Base-by-base conservation (phyloP, 768 basidiomycete species). In the Tricholoma flavovirens region DNA sequence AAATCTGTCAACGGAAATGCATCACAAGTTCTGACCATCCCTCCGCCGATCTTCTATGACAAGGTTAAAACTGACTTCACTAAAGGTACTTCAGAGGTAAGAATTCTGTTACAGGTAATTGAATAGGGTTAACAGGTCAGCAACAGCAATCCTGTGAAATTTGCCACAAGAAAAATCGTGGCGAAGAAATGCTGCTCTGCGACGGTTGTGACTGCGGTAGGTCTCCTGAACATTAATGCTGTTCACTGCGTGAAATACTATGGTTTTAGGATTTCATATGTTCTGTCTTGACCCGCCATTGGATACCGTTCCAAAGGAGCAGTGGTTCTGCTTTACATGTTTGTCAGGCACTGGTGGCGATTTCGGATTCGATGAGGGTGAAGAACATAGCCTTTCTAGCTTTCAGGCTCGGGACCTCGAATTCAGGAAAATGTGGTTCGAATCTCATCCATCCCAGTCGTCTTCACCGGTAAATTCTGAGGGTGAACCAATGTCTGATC, bases 311-410 rank as follows among this genome's bases (percentile, higher is more conserved):
- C 97, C 97, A 1, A 90, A 88, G 66, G 93, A 94, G 38, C 87
- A 96, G 60, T 99, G 96, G 96, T 98, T 85, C 67, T 99, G 97
- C 69, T 89, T 88, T 63, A 85, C 86, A 3, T 99, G 97, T 67
- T 76, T 99, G 19, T 80, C 93, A 38, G 88, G 86, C 36, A 95
- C 92, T 0, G 95, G 96, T 10, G 90, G 90, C 51, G 97, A 98
- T 71, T 99, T 91, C 64, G 97, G 97, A 29, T 99, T 98, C 65
- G 97, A 98, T 64, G 95, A 98, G 66, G 97, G 97, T 38, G 88
- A 98, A 71, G 96, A 98, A 62, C 97, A 99, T 69, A 84, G 85
- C 58, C 79, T 99, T 36, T 81, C 89, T 24, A 93, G 85, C 64
- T 98, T 98, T 72, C 93, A 94, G 64, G 89, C 88, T 45, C 83